Base-by-base conservation (phyloP, 257 asterid species). In the Penstemon newberryi region DNA sequence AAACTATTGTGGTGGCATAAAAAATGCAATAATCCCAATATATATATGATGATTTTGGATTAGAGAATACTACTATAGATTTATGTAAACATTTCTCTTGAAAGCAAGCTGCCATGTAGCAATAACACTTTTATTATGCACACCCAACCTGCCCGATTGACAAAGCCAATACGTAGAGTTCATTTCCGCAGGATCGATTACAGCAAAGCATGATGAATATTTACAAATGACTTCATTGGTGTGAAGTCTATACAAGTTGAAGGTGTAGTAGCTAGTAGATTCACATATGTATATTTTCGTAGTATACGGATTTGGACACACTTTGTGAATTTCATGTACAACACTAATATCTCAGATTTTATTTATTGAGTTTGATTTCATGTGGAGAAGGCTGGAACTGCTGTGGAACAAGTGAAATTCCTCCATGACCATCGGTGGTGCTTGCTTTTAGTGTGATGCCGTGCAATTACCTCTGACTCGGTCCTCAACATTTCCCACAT, bases 401-500 rank as follows among this genome's bases (percentile, higher is more conserved):
- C 62, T 7, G 69, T 47, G 37, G 92, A 81, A 77, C 86, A 80
- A 1, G 72, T 61, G 46, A 85, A 74, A 65, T 79, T 79, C 77
- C 87, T 87, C 90, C 87, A 81, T 67, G 81, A 74, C 69, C 86
- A 83, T 5, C 89, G 51, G 39, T 67, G 74, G 39, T 67, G 73
- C 79, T 82, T 92, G 60, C 76, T 86, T 77, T 83, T 83, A 4
- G 69, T 57, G 50, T 77, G 33, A 25, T 25, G 84, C 70, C 42
- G 77, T 38, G 95, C 57, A 54, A 77, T 69, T 67, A 77, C 70
- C 70, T 79, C 78, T 7, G 87, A 60, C 46, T 90, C 96, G 0
- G 87, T 77, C 76, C 87, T 82, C 64, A 93, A 81, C 97, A 93
- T 93, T 64, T 90, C 95, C 99, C 99, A 93, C 99, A 93, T 93